Conservation (phyloP, 768 basidiomycete species). For the Amanita pallidorosea region DNA sequence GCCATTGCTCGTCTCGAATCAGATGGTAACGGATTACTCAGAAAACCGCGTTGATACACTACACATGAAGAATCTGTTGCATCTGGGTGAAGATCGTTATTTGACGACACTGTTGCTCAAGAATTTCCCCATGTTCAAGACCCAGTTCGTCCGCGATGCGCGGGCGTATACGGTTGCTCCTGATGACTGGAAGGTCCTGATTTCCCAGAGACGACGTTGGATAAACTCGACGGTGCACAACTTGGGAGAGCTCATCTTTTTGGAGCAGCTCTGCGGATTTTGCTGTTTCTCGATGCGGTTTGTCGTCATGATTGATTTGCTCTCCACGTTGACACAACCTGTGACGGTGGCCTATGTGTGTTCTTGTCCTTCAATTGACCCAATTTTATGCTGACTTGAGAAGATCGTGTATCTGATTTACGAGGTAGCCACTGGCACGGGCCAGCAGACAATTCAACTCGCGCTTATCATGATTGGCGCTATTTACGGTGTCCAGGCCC, state of each 20-base stretch:
- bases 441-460: constrained; percentile 61
- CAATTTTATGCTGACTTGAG: constrained; percentile 8
- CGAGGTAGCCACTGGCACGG: constrained; percentile 47
- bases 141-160: constrained; percentile 90
- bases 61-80: constrained; percentile 97
- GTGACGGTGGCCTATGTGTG: constrained; percentile 86
- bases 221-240: constrained; percentile 99
- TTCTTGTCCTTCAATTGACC: constrained; percentile 12
- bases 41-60: constrained; percentile 95
- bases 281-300: constrained; percentile 99
- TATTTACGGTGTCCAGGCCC: constrained; percentile 88
- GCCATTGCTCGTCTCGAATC: constrained; percentile 86
- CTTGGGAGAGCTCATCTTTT: constrained; percentile 82
- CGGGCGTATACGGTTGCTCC: constrained; percentile 93
- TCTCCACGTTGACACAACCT: constrained; percentile 79
- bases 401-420: constrained; percentile 87
- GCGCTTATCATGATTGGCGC: constrained; percentile 91
- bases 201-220: constrained; percentile 98
- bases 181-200: constrained; percentile 86
- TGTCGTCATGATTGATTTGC: constrained; percentile 90
- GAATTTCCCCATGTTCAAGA: constrained; percentile 91
- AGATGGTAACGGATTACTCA: constrained; percentile 85
- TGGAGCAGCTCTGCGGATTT: constrained; percentile 90
- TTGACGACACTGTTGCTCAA: constrained; percentile 92
- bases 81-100: constrained; percentile 98